Evolutionary conservation across 768 basidiomycete genomes (phyloP), one percentile per base, ranked within the genome.

Genomic region (Lentinula sp.): DNA sequence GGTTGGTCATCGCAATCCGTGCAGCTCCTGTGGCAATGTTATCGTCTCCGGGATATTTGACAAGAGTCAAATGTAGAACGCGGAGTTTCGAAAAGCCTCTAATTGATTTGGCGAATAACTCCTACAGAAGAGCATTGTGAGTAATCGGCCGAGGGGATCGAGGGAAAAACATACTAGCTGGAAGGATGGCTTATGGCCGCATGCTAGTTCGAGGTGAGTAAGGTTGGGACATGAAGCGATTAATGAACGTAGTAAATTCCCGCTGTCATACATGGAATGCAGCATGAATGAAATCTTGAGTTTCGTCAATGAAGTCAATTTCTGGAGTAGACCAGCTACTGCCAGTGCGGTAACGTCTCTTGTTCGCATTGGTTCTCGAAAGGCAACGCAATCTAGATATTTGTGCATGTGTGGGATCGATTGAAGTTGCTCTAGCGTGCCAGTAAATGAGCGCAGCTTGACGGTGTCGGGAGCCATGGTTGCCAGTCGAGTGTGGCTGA

Each of bases 241-340:
- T 60, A 91, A 79, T 3, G 86, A 85, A 49, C 86, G 82, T 37
- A 91, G 76, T 61, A 90, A 74, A 65, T 85, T 85, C 32, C 83
- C 85, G 66, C 86, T 86, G 65, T 91, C 89, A 66, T 90, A 90
- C 66, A 85, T 84, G 1, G 85, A 85, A 66, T 90, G 86, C 54
- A 91, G 79, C 42, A 82, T 79, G 67, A 91, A 91, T 15, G 82
- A 76, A 46, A 91, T 81, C 57, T 80, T 84, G 59, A 91, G 76
- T 43, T 83, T 79, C 12, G 76, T 79, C 28, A 91, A 77, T 4
- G 76, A 75, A 18, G 79, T 78, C 20, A 91, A 67, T 52, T 79
- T 79, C 61, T 81, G 77, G 28, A 91, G 78, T n/a, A 88, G 73
- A 41, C 78, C 77, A 3, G 85, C 81, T 2, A 91, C 77, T 5